Percentiles rank a stretch among this genome's conserved stretches.
phyloP scores from a whole-genome alignment of 257 asterid genomes.

The Solanum okadae region DNA sequence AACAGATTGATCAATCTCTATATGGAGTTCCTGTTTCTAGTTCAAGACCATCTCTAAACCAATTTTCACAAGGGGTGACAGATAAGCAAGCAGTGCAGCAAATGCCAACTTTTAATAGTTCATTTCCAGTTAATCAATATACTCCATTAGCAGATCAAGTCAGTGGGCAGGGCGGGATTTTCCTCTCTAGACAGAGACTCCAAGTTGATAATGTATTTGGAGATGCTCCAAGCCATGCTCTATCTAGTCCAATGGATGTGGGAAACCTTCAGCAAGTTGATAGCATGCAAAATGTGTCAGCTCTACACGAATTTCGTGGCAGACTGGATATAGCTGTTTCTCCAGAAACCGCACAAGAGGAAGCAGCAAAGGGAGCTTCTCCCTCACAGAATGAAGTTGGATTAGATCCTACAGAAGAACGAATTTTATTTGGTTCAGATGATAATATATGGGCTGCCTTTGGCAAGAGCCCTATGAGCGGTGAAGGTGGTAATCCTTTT shows the following conservation, averaged over 20 bases:
- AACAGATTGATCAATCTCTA: constrained; percentile 71
- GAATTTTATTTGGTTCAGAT: constrained; percentile 69
- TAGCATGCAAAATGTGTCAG: constrained; percentile 20
- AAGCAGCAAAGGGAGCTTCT: constrained; percentile 13
- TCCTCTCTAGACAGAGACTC: constrained; percentile 31
- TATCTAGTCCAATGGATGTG: constrained; percentile 15
- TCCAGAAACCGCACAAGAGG: constrained; percentile 25
- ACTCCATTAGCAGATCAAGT: constrained; percentile 25
- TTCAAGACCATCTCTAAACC: constrained; percentile 54
- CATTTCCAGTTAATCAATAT: constrained; percentile 32
- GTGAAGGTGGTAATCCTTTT: constrained; percentile 33
- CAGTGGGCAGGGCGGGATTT: constrained; percentile 23
- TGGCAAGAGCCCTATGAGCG: constrained; percentile 34
- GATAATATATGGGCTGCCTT: constrained; percentile 67
- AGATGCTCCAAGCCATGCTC: constrained; percentile 27
- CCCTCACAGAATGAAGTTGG: constrained; percentile 38
- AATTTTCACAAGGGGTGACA: constrained; percentile 41
- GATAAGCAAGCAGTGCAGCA: constrained; percentile 48
- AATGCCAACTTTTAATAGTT: constrained; percentile 25
- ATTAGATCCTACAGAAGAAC: constrained; percentile 69
- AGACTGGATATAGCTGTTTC: constrained; percentile 27
- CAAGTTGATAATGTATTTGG: constrained; percentile 29
- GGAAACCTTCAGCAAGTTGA: constrained; percentile 32
- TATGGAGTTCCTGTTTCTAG: constrained; percentile 82
- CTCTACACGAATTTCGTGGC: constrained; percentile 21